phyloP scores from a whole-genome alignment of 352 stramenopile species.

The Labyrinthula sp. region DNA sequence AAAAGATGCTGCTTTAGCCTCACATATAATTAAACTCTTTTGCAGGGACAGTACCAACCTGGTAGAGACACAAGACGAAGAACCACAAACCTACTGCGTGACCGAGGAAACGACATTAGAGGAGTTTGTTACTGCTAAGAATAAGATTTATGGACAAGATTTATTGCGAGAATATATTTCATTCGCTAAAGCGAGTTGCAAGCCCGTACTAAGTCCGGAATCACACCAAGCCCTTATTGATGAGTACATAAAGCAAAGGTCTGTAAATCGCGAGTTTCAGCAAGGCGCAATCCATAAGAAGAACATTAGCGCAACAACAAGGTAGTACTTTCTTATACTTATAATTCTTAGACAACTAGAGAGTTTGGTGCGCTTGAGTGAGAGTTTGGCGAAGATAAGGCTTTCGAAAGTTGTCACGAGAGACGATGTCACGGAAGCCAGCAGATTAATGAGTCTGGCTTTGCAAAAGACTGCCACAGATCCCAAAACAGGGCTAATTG shows the following conservation, averaged over 20 bases:
- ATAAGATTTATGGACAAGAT: no score
- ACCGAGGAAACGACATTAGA: no score
- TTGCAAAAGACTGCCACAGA: constrained; percentile 90
- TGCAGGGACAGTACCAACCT: no score
- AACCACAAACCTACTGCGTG: no score
- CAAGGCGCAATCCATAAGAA: no score
- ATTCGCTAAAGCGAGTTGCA: constrained; percentile 77
- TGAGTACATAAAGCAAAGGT: constrained; percentile 81
- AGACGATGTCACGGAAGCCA: constrained; percentile 72
- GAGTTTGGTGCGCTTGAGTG: constrained; percentile 87
- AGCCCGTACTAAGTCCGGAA: constrained; percentile 56
- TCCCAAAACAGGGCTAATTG: constrained; percentile 87
- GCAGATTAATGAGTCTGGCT: constrained; percentile 82
- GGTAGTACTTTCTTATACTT: no score
- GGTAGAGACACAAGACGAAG: no score
- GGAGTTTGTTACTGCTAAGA: no score
- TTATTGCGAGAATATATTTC: constrained; percentile 88
- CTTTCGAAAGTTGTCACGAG: constrained; percentile 46
- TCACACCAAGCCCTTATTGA: constrained; percentile 64
- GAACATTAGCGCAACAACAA: no score
- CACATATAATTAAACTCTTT: constrained; percentile 89
- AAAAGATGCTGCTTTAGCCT: constrained; percentile 74
- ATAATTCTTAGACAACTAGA: constrained; percentile 82
- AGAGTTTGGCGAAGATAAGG: constrained; percentile 80
- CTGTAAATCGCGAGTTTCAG: no score